Conservation (phyloP, 208 protist genomes). For the Leishmania major region DNA sequence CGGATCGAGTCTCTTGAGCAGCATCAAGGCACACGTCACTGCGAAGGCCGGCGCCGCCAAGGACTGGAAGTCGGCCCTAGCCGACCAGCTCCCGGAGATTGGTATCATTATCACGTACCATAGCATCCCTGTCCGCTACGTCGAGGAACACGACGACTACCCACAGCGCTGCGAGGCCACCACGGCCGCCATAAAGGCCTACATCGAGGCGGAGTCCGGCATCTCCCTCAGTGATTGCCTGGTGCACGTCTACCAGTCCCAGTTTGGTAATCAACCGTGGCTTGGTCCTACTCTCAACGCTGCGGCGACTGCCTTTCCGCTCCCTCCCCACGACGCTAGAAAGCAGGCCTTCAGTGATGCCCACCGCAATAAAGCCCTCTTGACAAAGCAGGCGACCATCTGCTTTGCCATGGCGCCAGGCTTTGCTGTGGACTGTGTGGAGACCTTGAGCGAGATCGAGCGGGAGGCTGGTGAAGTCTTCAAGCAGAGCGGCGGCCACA, state of each 20-base stretch:
- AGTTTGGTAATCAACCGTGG: slow-evolving; percentile 53
- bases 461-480: slow-evolving; percentile 35
- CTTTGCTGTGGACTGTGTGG: slow-evolving; percentile 50
- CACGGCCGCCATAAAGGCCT: slow-evolving; percentile 15
- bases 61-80: slow-evolving; percentile 10
- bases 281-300: slow-evolving; percentile 40
- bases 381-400: slow-evolving; percentile 11
- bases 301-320: slow-evolving; percentile 23
- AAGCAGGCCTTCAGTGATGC: slow-evolving; percentile 21
- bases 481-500: slow-evolving; percentile 25
- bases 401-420: slow-evolving; percentile 42
- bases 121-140: slow-evolving; percentile 44
- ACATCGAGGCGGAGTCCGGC: slow-evolving; percentile 13
- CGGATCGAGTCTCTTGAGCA: slow-evolving; percentile 11
- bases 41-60: background rate
- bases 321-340: background rate
- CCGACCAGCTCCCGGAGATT: slow-evolving; percentile 4
- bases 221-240: slow-evolving; percentile 17
- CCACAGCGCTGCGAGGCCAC: slow-evolving; percentile 33
- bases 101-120: slow-evolving; percentile 54
- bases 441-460: slow-evolving; percentile 43
- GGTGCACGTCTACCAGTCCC: slow-evolving; percentile 52
- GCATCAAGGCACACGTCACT: slow-evolving; percentile 18
- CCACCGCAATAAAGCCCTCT: slow-evolving; percentile 8
- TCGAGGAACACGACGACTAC: slow-evolving; percentile 41